Percentiles rank a stretch among this genome's conserved stretches.
Conservation (phyloP, 768 basidiomycete genomes). For the Tulasnella sp. region DNA sequence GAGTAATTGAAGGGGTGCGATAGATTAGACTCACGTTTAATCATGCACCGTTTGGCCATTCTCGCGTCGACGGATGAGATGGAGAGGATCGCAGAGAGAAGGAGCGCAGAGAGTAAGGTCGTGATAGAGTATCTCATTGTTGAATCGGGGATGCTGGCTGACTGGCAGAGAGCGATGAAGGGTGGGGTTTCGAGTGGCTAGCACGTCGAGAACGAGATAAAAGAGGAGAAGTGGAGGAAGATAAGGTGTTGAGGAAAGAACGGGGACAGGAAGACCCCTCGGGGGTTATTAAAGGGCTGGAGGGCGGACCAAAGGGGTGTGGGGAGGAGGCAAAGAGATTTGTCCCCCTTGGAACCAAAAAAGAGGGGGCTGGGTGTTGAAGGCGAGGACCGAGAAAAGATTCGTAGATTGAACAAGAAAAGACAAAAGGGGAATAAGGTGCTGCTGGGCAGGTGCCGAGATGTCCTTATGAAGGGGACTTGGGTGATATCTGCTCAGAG, state of each 20-base stretch:
- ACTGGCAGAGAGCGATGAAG: constrained; percentile 13
- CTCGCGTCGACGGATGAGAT: constrained; percentile 2
- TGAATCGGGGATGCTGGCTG: not conserved
- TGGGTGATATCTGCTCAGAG: not conserved
- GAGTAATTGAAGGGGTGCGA: not conserved
- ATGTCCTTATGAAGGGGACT: not conserved
- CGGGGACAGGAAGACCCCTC: not conserved
- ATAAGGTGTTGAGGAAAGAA: not conserved
- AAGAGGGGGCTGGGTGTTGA: not conserved
- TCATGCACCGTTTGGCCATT: not conserved
- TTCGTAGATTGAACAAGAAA: not conserved
- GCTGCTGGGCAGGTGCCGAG: not conserved
- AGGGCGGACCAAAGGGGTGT: not conserved
- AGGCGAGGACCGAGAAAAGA: not conserved
- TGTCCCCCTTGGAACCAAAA: not conserved
- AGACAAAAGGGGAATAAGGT: not conserved
- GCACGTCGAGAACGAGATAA: constrained; percentile 6
- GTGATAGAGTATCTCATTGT: constrained; percentile 2
- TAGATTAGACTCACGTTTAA: constrained; percentile 1
- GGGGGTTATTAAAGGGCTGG: not conserved
- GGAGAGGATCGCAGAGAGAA: not conserved
- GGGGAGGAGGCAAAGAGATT: not conserved
- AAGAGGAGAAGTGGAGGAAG: not conserved
- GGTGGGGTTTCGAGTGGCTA: not conserved
- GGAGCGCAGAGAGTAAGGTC: not conserved